phyloP scores from a whole-genome alignment of 495 filamentous ascomycete genomes.

The Annulohypoxylon maeteangense region DNA sequence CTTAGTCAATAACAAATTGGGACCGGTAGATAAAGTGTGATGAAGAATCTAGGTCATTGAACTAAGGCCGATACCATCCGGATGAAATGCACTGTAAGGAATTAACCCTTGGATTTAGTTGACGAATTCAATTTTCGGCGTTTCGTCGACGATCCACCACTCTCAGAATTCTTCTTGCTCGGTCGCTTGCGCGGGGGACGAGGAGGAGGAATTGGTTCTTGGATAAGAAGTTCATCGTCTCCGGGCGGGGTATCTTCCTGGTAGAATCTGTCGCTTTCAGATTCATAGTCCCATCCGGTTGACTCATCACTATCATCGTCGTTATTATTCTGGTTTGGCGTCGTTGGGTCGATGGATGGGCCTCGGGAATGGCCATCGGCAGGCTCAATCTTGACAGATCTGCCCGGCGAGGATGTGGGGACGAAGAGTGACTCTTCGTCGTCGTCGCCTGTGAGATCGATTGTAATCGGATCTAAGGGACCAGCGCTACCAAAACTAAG shows the following conservation, averaged over 20 bases:
- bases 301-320: background rate
- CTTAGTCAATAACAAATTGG: background rate
- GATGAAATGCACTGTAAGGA: too few species aligned
- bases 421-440: background rate
- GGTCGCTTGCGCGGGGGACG: too few species aligned
- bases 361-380: background rate
- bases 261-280: background rate
- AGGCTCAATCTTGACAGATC: background rate
- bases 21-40: too few species aligned
- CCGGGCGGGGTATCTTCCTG: constrained; percentile 12
- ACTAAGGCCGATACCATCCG: too few species aligned
- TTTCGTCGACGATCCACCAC: background rate
- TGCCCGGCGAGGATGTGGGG: background rate
- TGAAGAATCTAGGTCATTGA: too few species aligned
- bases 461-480: background rate
- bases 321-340: too few species aligned
- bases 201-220: constrained; percentile 2
- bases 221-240: background rate
- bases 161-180: background rate
- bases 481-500: background rate
- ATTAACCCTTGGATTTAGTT: background rate
- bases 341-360: background rate
- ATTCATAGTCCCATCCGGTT: background rate
- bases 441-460: constrained; percentile 11
- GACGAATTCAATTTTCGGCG: background rate